Percentiles rank a stretch among this genome's conserved stretches.
These are phyloP conservation scores for Botryotinia convoluta DNA, from an alignment of 2,329 filamentous ascomycete species.

Conservation along the genomic window DNA sequence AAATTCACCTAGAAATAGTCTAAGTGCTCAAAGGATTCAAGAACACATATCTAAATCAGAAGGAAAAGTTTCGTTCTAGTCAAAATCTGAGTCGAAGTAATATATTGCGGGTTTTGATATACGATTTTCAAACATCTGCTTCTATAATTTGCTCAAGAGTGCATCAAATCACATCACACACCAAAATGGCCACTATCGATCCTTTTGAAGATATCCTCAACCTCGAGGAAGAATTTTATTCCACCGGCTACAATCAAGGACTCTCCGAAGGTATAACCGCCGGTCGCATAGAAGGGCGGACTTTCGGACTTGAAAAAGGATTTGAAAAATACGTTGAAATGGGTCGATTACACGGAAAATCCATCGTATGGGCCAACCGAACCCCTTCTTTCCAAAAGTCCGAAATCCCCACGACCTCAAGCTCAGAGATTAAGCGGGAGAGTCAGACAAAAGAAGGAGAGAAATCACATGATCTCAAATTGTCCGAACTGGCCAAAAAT, in stretches of 20 bases:
- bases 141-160: background rate
- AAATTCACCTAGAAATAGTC: background rate
- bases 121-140: background rate
- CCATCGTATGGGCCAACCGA: slow-evolving; percentile 80
- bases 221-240: slow-evolving; percentile 71
- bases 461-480: slow-evolving; percentile 1
- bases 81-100: background rate
- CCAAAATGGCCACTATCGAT: slow-evolving; percentile 28
- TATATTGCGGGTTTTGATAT: background rate
- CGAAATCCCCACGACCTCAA: too few relatives aligned
- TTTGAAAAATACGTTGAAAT: slow-evolving; percentile 88
- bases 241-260: slow-evolving; percentile 76
- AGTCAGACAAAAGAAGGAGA: background rate
- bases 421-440: background rate
- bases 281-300: slow-evolving; percentile 82
- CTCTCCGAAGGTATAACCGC: slow-evolving; percentile 70
- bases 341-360: slow-evolving; percentile 74
- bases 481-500: slow-evolving; percentile 50
- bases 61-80: background rate
- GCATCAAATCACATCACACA: background rate
- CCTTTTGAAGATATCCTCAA: slow-evolving; percentile 49
- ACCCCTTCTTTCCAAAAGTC: slow-evolving; percentile 42
- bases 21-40: background rate
- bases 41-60: background rate
- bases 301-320: slow-evolving; percentile 87